Evolutionary conservation across 2,329 filamentous ascomycete species (phyloP).

Genomic region (Aureobasidium sp.): DNA sequence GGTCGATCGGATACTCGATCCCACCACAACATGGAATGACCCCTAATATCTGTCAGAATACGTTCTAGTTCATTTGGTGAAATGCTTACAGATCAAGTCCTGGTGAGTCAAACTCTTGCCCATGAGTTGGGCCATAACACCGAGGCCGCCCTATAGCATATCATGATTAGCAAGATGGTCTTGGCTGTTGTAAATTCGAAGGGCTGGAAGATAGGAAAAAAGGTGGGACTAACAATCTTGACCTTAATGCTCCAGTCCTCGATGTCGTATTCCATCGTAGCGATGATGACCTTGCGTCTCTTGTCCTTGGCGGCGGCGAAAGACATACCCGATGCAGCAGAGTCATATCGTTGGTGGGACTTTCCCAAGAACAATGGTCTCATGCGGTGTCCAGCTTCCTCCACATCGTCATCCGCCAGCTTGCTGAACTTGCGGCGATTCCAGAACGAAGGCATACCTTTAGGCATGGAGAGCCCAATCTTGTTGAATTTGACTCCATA

Average conservation of each 20-base stretch:
- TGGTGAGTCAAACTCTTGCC: constrained; percentile 55
- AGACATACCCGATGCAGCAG: neutral
- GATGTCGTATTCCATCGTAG: constrained; percentile 30
- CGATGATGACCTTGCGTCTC: constrained; percentile 55
- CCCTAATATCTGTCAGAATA: constrained; percentile 15
- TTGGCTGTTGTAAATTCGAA: too few relatives aligned
- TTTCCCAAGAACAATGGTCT: constrained; percentile 29
- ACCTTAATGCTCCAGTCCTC: constrained; percentile 62
- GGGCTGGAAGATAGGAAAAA: too few relatives aligned
- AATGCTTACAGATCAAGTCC: constrained; percentile 45
- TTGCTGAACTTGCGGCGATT: constrained; percentile 22
- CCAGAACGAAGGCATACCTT: constrained; percentile 27
- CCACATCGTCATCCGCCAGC: constrained; percentile 20
- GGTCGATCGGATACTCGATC: constrained; percentile 54
- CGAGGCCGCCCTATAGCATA: constrained; percentile 44
- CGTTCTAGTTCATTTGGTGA: neutral
- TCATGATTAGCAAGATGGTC: neutral
- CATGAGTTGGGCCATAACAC: constrained; percentile 64
- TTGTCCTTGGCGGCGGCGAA: constrained; percentile 11
- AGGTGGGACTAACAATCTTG: constrained; percentile 41
- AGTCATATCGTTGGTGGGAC: neutral
- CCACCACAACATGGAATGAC: constrained; percentile 47
- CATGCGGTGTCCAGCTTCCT: constrained; percentile 20
- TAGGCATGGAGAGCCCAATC: constrained; percentile 40
- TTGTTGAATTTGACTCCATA: constrained; percentile 57